Base-by-base conservation (phyloP, 176 grass and related monocot species). In the Carex scoparia region DNA sequence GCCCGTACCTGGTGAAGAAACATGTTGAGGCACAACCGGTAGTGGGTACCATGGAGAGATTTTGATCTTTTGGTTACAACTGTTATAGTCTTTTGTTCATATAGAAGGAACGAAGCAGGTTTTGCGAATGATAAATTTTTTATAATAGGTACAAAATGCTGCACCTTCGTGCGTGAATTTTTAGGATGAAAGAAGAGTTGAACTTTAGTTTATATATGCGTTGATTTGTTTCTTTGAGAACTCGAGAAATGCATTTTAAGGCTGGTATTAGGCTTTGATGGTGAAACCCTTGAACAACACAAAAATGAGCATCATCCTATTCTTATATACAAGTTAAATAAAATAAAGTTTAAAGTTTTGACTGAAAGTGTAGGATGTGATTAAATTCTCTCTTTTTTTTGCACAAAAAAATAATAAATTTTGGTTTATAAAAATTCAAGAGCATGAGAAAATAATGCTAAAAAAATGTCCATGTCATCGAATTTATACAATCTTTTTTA, bases 31-130 rank as follows among this genome's bases (percentile, higher is more conserved):
- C 23, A 23, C 23, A 23, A 23, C 23, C 94, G 12, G 64, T 90
- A 38, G 90, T 97, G 3, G 85, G 68, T 64, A 81, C 92, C 38
- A 91, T 88, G 15, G 87, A 97, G 55, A 89, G 94, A 84, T 97
- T 94, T 89, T 97, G 88, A 88, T 42, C 18, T 67, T 1, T 32
- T 54, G 72, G 72, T 63, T 81, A 64, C 15, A 44, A 63, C 35
- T 23, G 79, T 63, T 81, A 8, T 81, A 81, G 14, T 58, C 55
- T 81, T 62, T 58, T 81, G 10, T 38, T 62, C 10, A 53, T 58
- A 4, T 58, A 81, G 78, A 60, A 62, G 11, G 27, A 62, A 38
- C 19, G 1, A 30, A 78, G 27, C 38, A 56, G 27, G 53, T 65
- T 48, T 46, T 13, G 28, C 15, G 15, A 69, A 4, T 38, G 76